phyloP scores from a whole-genome alignment of 176 grass and related monocot species.

The Alopecurus myosuroides region DNA sequence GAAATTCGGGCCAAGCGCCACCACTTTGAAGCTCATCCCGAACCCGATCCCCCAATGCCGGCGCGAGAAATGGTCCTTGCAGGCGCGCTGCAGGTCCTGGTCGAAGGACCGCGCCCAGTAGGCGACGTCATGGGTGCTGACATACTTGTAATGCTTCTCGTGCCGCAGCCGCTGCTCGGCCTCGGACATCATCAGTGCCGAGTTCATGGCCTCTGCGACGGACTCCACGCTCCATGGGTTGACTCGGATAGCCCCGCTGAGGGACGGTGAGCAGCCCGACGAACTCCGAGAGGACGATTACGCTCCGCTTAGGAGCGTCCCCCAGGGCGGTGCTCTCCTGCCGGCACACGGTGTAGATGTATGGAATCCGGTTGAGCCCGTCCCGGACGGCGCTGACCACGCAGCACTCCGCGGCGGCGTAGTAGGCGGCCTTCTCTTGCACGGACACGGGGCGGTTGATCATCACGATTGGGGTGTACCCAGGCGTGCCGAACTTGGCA shows the following conservation, averaged over 20 bases:
- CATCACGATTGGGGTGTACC: slow-evolving; percentile 68
- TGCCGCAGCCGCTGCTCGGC: slow-evolving; percentile 81
- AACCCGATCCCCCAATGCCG: slow-evolving; percentile 90
- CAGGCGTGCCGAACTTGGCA: slow-evolving; percentile 53
- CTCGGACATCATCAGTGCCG: slow-evolving; percentile 55
- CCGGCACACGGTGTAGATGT: slow-evolving; percentile 90
- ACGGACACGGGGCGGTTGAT: slow-evolving; percentile 46
- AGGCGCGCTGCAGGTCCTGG: slow-evolving; percentile 82
- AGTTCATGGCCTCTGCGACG: slow-evolving; percentile 75
- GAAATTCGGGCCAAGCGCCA: slow-evolving; percentile 77
- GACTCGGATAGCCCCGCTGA: slow-evolving; percentile 80
- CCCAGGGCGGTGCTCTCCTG: slow-evolving; percentile 52
- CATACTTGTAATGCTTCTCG: slow-evolving; percentile 96
- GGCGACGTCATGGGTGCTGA: slow-evolving; percentile 80
- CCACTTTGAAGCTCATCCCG: slow-evolving; percentile 87
- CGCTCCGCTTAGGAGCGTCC: slow-evolving; percentile 54
- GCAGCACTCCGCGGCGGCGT: slow-evolving; percentile 74
- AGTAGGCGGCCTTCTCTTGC: slow-evolving; percentile 81
- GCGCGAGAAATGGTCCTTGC: slow-evolving; percentile 79
- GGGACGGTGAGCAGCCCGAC: slow-evolving; percentile 88
- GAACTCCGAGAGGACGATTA: slow-evolving; percentile 86
- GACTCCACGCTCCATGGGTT: slow-evolving; percentile 93
- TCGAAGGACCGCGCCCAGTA: slow-evolving; percentile 86
- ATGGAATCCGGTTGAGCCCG: slow-evolving; percentile 86
- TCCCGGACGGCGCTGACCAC: slow-evolving; percentile 83